A percentile compares a stretch with the other conserved stretches of the same genome.
phyloP scores from a whole-genome alignment of 129 eudicot genomes.

The Flaveria robusta region DNA sequence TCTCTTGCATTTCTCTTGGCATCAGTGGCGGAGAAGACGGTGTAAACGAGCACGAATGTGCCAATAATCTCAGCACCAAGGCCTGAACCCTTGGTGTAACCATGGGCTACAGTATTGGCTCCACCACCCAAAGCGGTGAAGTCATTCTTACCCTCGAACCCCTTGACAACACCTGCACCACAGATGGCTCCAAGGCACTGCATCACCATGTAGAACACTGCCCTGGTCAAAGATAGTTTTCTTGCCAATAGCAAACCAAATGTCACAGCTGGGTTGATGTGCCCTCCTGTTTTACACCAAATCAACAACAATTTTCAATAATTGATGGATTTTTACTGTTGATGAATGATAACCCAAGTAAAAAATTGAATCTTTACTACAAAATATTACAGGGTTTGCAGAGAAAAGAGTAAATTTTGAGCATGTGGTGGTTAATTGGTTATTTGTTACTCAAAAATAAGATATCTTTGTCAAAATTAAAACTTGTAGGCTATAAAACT shows the following conservation, averaged over 20 bases:
- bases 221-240: constrained; percentile 76
- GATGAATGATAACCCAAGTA: not conserved
- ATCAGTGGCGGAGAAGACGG: constrained; percentile 74
- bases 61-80: constrained; percentile 77
- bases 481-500: no score
- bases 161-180: constrained; percentile 94
- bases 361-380: not conserved
- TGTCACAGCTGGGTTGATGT: constrained; percentile 91
- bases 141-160: constrained; percentile 53
- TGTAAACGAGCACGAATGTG: constrained; percentile 67
- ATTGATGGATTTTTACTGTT: not conserved
- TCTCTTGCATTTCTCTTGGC: constrained; percentile 81
- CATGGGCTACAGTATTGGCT: constrained; percentile 60
- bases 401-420: not conserved
- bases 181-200: constrained; percentile 89
- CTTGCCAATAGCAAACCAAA: constrained; percentile 84
- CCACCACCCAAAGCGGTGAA: constrained; percentile 61
- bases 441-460: not conserved
- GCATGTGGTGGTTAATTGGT: no score
- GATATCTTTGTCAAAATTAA: not conserved
- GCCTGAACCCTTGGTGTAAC: constrained; percentile 67
- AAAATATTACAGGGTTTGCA: not conserved
- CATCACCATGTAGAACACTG: constrained; percentile 83
- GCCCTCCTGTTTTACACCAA: constrained; percentile 81
- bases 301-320: not conserved